Conservation (phyloP, 2,329 filamentous ascomycete genomes). For the Verticillium klebahnii region DNA sequence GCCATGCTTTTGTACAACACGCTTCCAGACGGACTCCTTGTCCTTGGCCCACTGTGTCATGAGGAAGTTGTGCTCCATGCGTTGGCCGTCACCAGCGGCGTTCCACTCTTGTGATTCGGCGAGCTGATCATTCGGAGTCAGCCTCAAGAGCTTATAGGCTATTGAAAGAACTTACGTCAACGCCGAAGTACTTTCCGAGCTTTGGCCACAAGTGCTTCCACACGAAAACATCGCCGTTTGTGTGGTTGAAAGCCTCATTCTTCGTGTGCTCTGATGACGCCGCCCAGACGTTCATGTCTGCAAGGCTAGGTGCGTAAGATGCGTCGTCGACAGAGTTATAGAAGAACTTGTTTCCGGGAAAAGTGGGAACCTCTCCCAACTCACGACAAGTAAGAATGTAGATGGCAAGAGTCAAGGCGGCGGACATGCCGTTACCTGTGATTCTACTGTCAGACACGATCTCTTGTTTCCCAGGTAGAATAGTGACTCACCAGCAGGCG, state of each 20-base stretch:
- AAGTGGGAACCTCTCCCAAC: conserved; percentile 11
- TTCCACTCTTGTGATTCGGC: conserved; percentile 7
- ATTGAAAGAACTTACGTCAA: conserved; percentile 11
- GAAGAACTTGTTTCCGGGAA: conserved; percentile 23
- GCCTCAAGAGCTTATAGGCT: neutral
- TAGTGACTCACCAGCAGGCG: conserved; percentile 16
- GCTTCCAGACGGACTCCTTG: conserved; percentile 7
- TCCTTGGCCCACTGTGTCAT: conserved; percentile 12
- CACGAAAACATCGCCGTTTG: conserved; percentile 21
- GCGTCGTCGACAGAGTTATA: conserved; percentile 20
- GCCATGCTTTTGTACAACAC: conserved; percentile 9
- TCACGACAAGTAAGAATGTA: conserved; percentile 22
- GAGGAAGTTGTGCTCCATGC: conserved; percentile 6
- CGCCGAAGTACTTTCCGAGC: conserved; percentile 16
- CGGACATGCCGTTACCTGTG: conserved; percentile 22
- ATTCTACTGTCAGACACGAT: neutral
- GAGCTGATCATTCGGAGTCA: neutral
- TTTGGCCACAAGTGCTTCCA: conserved; percentile 20
- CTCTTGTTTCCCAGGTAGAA: neutral
- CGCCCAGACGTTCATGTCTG: conserved; percentile 20
- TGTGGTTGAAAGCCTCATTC: conserved; percentile 22
- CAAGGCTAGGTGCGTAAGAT: conserved; percentile 21
- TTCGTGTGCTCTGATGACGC: conserved; percentile 14
- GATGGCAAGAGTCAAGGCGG: conserved; percentile 19
- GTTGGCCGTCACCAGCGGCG: conserved; percentile 1